Base-by-base conservation (phyloP, 176 grass and related monocot genomes). In the Dendrocalamus sinicus region DNA sequence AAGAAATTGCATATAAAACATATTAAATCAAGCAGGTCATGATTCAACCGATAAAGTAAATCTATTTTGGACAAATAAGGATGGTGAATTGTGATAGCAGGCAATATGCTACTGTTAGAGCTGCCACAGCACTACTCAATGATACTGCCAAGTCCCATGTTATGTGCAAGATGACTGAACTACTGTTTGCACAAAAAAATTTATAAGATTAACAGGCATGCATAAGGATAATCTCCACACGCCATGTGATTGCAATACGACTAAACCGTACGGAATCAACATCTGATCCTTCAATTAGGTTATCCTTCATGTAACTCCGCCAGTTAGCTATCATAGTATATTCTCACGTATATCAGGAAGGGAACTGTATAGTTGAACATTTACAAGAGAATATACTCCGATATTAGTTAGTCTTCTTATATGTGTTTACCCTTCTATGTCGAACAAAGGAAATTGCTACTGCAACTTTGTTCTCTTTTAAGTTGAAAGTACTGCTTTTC, bases 231-330 rank as follows among this genome's bases (percentile, higher is more conserved):
- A 24, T 67, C 7, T 68, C 9, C 28, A 60, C 51, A 9, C 20
- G 77, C 37, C 55, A 73, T 82, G 68, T 76, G 40, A 30, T 48
- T 17, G 32, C 73, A 55, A 62, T 51, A 75, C 15, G n/a, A 3
- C 73, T 78, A 41, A 81, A 83, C 22, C 69, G 26, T 37, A 69
- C 81, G 19, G 71, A 69, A 60, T 55, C 75, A 30, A 59, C 26
- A 77, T 81, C 57, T 26, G 57, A 86, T 76, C 6, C 19, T 70
- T 71, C 43, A 84, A 37, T 54, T 59, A 43, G 45, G 78, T 32
- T 26, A 64, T 17, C 57, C 47, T 50, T n/a, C 13, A 78, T 83
- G 58, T 32, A 67, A 22, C 66, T 82, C 4, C 51, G 24, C 51
- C 60, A 10, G n/a, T 59, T 47, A 46, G 24, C 71, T 26, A 26